These are phyloP conservation scores for Pneumocystis jirovecii DNA, from an alignment of 1,139 yeast species.

Conservation along the genomic window DNA sequence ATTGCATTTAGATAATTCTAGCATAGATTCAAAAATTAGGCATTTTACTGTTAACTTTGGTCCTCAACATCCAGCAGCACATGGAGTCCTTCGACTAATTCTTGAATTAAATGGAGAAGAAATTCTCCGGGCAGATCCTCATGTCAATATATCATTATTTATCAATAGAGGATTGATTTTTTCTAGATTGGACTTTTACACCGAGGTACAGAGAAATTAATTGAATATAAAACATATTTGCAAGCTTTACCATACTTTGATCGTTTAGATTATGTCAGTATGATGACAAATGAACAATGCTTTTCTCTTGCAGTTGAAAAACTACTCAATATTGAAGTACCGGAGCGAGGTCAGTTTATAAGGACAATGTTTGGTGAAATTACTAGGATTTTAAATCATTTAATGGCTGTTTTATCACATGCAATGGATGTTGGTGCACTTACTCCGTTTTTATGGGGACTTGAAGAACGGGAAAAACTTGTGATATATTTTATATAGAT, in stretches of 20 bases:
- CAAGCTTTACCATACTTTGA: conserved; percentile 72
- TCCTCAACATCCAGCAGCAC: conserved; percentile 93
- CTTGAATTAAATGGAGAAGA: conserved; percentile 82
- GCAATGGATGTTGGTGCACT: conserved; percentile 93
- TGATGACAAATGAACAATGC: conserved; percentile 88
- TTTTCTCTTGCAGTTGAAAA: conserved; percentile 77
- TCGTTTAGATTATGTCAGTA: conserved; percentile 64
- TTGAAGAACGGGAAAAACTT: conserved; percentile 68
- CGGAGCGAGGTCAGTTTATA: conserved; percentile 69
- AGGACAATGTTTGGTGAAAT: conserved; percentile 80
- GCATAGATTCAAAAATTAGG: conserved; percentile 39
- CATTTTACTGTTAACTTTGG: conserved; percentile 85
- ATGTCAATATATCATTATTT: conserved; percentile 19
- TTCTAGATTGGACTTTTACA: conserved; percentile 54
- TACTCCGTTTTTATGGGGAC: conserved; percentile 89
- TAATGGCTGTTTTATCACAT: conserved; percentile 76
- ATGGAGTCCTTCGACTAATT: conserved; percentile 77
- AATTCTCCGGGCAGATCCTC: conserved; percentile 76
- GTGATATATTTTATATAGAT: neutral
- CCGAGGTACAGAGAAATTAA: conserved; percentile 79
- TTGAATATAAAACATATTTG: conserved; percentile 51
- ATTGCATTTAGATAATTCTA: neutral
- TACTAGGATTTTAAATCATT: conserved; percentile 69
- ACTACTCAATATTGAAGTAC: conserved; percentile 70
- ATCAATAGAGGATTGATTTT: neutral